Evolutionary conservation across 352 stramenopile genomes (phyloP), one percentile per base, ranked within the genome.

Genomic region (Globisporangium takayamanum): DNA sequence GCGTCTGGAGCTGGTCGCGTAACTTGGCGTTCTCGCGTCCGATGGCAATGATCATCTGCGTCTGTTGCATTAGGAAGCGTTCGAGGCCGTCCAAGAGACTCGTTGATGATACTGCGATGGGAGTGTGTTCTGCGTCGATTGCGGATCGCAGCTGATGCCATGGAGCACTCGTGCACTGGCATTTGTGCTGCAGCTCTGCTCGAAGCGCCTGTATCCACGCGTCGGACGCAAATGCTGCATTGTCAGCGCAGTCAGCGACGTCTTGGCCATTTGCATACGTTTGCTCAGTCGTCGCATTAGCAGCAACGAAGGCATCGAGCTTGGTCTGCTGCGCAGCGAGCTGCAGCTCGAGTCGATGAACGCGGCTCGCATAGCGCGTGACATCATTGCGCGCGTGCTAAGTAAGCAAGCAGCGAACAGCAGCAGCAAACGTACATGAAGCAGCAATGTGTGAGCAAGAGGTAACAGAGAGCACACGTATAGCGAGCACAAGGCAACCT

Each of bases 311-410:
- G 2, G 10, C 5, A 37, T 8, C 15, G 7, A 18, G 5, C 15
- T 15, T 39, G 37, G 48, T 53, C 22, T 58, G 56, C 37, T 65
- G 50, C 18, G 46, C 48, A 28, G 61, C 47, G 37, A 66, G 57
- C 47, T 70, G 61, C 33, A 56, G 65, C 50, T 71, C 51, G 10
- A 76, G 59, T 0, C 44, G 62, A 20, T 62, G 52, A 18, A 72
- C 58, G 20, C 59, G 65, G 26, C 65, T 63, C 11, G 59, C 66
- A 41, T 64, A 70, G 14, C 59, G 54, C 26, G 55, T 70, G 52
- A 66, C 55, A 37, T 73, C 66, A 28, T 73, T 66, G 49, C 52
- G 63, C 1, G 62, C 62, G 20, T 53, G 63, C 69, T 76, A 25
- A 2, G 25, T 8, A 20, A 60, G 10, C 18, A 33, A 33, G 28